Percentiles rank a stretch among this genome's conserved stretches.
Conservation (phyloP, 305 asterid species). For the Petunia hybrid region DNA sequence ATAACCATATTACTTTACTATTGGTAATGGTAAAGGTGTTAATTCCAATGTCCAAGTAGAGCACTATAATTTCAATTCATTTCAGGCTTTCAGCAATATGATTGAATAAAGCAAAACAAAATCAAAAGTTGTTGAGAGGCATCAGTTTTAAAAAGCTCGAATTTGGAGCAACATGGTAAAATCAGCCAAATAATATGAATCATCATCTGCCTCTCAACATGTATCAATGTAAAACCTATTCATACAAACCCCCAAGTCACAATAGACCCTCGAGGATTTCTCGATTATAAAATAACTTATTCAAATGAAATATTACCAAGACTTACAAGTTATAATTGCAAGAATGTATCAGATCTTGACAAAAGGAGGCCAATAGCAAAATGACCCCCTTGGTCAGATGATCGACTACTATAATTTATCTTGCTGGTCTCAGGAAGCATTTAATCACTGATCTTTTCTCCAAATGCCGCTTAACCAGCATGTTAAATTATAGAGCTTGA, state of each 20-base stretch:
- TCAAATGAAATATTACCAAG: too few relatives aligned
- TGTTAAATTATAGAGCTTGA: too few relatives aligned
- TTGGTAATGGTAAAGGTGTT: too few relatives aligned
- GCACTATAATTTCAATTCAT: too few relatives aligned
- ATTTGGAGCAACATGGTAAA: slow-evolving; percentile 42
- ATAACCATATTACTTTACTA: too few relatives aligned
- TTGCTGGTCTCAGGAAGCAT: slow-evolving; percentile 45
- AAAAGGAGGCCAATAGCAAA: slow-evolving; percentile 27
- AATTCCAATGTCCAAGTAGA: too few relatives aligned
- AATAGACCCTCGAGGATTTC: too few relatives aligned
- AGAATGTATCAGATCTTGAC: slow-evolving; percentile 39
- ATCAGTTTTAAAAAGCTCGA: slow-evolving; percentile 60
- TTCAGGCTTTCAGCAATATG: too few relatives aligned
- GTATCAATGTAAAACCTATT: too few relatives aligned
- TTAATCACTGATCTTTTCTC: slow-evolving; percentile 24
- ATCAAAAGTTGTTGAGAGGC: slow-evolving; percentile 17
- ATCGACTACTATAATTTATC: slow-evolving; percentile 12
- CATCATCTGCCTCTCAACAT: slow-evolving; percentile 41
- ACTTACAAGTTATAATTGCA: too few relatives aligned
- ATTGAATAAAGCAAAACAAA: neutral
- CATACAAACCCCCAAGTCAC: too few relatives aligned
- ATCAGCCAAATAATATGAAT: slow-evolving; percentile 41
- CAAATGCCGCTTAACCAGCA: slow-evolving; percentile 38
- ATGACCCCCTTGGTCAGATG: slow-evolving; percentile 36
- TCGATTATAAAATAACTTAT: too few relatives aligned